phyloP scores from a whole-genome alignment of 2,329 filamentous ascomycete species.

The Ophiostoma tasmaniense region DNA sequence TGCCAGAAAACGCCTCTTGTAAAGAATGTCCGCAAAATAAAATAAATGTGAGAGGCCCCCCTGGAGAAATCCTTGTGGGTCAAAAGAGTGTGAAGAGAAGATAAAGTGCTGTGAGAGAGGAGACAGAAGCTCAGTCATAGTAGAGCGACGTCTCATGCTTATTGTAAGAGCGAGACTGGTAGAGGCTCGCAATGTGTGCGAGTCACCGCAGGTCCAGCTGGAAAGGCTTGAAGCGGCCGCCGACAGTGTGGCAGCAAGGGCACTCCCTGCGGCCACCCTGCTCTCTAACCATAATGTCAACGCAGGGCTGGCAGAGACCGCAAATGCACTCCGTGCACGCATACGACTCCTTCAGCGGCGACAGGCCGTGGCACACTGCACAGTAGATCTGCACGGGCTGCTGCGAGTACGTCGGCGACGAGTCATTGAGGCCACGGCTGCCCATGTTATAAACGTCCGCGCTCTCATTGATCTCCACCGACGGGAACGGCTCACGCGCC shows the following conservation, averaged over 20 bases:
- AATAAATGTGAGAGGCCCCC: not conserved
- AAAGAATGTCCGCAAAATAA: not conserved
- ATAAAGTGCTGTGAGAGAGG: not conserved
- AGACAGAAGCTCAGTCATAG: not conserved
- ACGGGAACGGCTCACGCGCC: conserved; percentile 72
- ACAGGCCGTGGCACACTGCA: conserved; percentile 72
- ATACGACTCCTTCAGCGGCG: conserved; percentile 72
- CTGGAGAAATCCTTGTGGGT: not conserved
- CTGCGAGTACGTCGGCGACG: conserved; percentile 65
- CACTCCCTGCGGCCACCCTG: conserved; percentile 69
- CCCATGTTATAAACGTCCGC: conserved; percentile 66
- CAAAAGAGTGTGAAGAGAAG: not conserved
- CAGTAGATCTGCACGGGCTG: conserved; percentile 86
- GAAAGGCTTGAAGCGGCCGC: conserved; percentile 75
- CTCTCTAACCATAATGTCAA: conserved; percentile 69
- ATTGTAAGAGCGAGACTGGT: not conserved
- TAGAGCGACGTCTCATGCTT: not conserved
- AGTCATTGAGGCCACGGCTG: conserved; percentile 54
- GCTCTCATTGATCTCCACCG: conserved; percentile 70
- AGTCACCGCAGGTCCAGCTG: conserved; percentile 66
- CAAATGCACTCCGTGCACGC: conserved; percentile 96
- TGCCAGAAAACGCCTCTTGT: not conserved
- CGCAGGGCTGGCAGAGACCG: conserved; percentile 80
- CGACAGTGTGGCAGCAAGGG: conserved; percentile 69
- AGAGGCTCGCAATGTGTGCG: conserved; percentile 4